phyloP scores from a whole-genome alignment of 345 rosid genomes.

The Orychophragmus violaceus region DNA sequence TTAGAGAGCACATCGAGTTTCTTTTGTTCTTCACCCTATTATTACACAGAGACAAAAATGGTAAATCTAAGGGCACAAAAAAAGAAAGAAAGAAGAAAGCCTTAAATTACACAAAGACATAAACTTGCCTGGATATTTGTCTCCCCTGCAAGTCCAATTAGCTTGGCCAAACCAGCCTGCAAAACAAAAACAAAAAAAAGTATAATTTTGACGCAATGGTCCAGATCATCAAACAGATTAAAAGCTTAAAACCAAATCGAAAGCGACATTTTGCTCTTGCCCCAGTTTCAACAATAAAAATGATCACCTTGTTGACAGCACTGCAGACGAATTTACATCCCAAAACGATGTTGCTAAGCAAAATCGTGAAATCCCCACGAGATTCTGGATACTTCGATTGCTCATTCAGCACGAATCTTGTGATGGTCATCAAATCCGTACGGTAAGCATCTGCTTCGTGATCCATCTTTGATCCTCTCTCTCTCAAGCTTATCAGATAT shows the following conservation, averaged over 20 bases:
- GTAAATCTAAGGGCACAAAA: not conserved
- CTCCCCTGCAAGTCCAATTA: slow-evolving; percentile 95
- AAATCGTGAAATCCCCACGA: slow-evolving; percentile 90
- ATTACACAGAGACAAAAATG: not conserved
- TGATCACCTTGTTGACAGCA: slow-evolving; percentile 75
- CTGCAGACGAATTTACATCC: slow-evolving; percentile 99
- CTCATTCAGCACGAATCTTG: slow-evolving; percentile 78
- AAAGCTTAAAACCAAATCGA: slow-evolving; percentile 8
- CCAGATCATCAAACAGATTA: not conserved
- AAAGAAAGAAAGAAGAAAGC: not conserved
- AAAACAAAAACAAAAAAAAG: slow-evolving; percentile 15
- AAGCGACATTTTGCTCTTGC: slow-evolving; percentile 3
- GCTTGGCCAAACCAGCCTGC: slow-evolving; percentile 97
- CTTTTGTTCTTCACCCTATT: slow-evolving; percentile 96
- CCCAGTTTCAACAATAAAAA: not conserved
- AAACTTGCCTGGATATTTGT: slow-evolving; percentile 82
- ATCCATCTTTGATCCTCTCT: slow-evolving; percentile 51
- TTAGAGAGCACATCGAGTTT: slow-evolving; percentile 94
- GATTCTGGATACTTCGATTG: slow-evolving; percentile 91
- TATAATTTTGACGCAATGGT: not conserved
- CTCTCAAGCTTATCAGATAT: no score
- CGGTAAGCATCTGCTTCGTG: slow-evolving; percentile 78
- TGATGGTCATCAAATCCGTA: slow-evolving; percentile 97
- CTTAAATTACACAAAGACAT: not conserved
- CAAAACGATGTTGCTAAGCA: slow-evolving; percentile 88